Base-by-base conservation (phyloP, 2,329 filamentous ascomycete genomes). In the Aspergillus clavatus region DNA sequence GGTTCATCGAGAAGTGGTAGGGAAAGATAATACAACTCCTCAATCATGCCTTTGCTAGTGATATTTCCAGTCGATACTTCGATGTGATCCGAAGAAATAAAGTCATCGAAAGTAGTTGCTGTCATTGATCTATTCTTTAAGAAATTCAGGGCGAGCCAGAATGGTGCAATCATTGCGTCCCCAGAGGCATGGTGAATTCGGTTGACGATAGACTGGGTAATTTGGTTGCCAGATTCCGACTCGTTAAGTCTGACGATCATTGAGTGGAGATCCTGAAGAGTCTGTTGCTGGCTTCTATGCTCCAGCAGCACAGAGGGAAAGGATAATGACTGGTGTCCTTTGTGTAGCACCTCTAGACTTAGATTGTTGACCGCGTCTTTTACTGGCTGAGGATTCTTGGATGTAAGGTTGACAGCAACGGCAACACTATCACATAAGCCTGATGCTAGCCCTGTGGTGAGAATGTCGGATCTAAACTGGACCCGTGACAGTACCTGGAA, bases 61-160 rank as follows among this genome's bases (percentile, higher is more conserved):
- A 53, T 51, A 24, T 47, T 45, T 16, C 59, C 41, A 7, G 55
- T 46, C 19, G 59, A 48, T 28, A 55, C 52, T 8, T 71, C 67
- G 7, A 67, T 45, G 18, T 65, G 58, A 18, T 70, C 62, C 19
- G 76, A 72, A 79, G 68, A 55, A 83, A 95, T 67, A 29, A 93
- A 81, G 29, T 83, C 79, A 46, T 87, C 82, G 4, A 87, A 63
- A 5, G 79, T 77, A 1, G 75, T 70, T 12, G 75, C 72, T 2
- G 72, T 67, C 3, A 69, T 63, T 14, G 80, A 70, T 6, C 76
- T 73, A 3, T 78, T 75, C 58, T 83, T 82, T 7, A 90, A 67
- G 1, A 91, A 75, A 54, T 86, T 81, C 45, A 90, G 80, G 0
- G 86, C 79, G 3, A 95, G 72, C 90, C 90, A 96, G 56, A 88